phyloP scores from a whole-genome alignment of 805 yeast genomes.

The Saccharomycopsis fibuligera region DNA sequence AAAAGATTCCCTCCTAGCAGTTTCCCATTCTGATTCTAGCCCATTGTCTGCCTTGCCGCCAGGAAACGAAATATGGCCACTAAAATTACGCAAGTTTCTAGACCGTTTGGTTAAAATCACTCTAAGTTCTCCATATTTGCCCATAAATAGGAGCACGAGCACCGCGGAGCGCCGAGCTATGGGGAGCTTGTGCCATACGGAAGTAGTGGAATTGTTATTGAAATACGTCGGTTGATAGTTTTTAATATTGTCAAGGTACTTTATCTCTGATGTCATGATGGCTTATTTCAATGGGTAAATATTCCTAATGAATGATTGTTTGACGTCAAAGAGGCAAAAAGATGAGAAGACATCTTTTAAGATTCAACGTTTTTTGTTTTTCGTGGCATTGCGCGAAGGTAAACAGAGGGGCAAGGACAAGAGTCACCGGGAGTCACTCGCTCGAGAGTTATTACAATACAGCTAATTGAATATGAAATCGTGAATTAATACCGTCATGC shows the following conservation, averaged over 20 bases:
- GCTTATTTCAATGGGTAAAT: no score
- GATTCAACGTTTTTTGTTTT: no score
- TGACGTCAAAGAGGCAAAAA: no score
- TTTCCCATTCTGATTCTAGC: slow-evolving; percentile 59
- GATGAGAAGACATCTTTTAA: no score
- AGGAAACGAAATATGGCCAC: slow-evolving; percentile 89
- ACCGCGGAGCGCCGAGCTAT: slow-evolving; percentile 70
- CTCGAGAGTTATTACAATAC: no score
- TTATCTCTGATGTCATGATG: slow-evolving; percentile 3
- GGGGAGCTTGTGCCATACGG: slow-evolving; percentile 66
- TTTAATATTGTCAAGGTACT: slow-evolving; percentile 5
- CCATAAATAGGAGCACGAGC: slow-evolving; percentile 64
- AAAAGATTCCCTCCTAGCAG: slow-evolving; percentile 74
- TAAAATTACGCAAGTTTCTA: slow-evolving; percentile 59
- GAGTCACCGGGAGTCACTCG: no score
- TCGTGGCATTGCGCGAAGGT: no score
- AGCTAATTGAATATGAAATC: no score
- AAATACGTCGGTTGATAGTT: slow-evolving; percentile 11
- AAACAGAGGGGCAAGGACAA: no score
- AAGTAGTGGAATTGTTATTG: slow-evolving; percentile 17
- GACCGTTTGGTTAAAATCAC: slow-evolving; percentile 78
- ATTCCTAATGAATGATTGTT: no score
- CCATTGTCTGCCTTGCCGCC: slow-evolving; percentile 85
- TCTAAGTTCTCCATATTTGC: slow-evolving; percentile 65
- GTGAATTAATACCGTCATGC: no score